Conservation (phyloP, 768 basidiomycete genomes). For the Auriculariales sp. region DNA sequence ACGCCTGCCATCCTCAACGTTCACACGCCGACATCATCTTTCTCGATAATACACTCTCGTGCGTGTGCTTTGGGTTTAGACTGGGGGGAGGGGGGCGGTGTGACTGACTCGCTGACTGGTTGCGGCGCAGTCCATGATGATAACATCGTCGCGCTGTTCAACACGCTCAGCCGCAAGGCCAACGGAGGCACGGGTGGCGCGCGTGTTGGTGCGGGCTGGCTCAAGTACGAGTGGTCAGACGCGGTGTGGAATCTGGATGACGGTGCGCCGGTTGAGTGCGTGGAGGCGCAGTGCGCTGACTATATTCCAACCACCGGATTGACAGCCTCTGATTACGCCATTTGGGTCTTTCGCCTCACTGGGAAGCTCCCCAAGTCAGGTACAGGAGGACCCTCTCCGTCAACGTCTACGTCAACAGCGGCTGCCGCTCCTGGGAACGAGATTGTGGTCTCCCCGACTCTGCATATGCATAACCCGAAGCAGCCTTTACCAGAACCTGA, state of each 20-base stretch:
- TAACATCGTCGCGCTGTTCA: conserved; percentile 43
- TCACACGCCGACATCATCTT: conserved; percentile 63
- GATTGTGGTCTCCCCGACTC: conserved; percentile 19
- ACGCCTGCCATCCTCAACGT: conserved; percentile 37
- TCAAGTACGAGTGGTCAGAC: conserved; percentile 76
- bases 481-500: conserved; percentile 43
- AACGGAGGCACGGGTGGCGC: conserved; percentile 41
- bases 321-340: conserved; percentile 74
- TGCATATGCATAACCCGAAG: conserved; percentile 50
- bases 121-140: conserved; percentile 47
- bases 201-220: conserved; percentile 61
- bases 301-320: neutral
- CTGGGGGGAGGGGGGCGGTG: neutral
- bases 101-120: conserved; percentile 1
- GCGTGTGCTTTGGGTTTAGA: conserved; percentile 4
- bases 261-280: conserved; percentile 30
- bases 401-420: neutral
- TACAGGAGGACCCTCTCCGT: neutral
- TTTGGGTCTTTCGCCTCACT: conserved; percentile 59
- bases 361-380: neutral
- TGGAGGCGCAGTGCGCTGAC: neutral
- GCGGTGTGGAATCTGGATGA: conserved; percentile 81
- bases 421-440: neutral
- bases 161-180: conserved; percentile 57
- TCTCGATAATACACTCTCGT: conserved; percentile 66